Percentiles rank a stretch among this genome's conserved stretches.
These are phyloP conservation scores for Tothia fuscella DNA, from an alignment of 2,329 filamentous ascomycete genomes.

Conservation along the genomic window DNA sequence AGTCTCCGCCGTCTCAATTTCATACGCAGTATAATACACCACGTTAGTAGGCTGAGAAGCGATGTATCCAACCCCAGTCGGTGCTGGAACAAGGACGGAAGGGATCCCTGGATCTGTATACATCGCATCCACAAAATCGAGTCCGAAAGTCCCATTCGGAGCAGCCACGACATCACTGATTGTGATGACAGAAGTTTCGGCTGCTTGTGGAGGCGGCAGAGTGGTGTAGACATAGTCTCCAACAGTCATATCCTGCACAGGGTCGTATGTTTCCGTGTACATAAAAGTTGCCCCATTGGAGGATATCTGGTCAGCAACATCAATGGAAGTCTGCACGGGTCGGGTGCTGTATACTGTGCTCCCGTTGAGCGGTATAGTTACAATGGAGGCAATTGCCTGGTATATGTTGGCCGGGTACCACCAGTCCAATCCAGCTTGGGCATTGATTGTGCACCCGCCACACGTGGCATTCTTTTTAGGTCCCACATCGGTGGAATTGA, in stretches of 20 bases:
- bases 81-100: background rate
- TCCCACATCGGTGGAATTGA: background rate
- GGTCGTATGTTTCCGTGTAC: constrained; percentile 2
- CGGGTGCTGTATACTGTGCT: constrained; percentile 12
- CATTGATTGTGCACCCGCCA: constrained; percentile 22
- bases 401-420: constrained; percentile 13
- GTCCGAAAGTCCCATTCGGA: constrained; percentile 1
- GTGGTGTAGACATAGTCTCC: constrained; percentile 8
- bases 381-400: constrained; percentile 5
- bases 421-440: constrained; percentile 23
- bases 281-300: constrained; percentile 2
- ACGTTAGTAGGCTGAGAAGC: constrained; percentile 3
- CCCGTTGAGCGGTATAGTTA: constrained; percentile 20
- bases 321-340: constrained; percentile 17
- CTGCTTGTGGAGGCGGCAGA: constrained; percentile 7
- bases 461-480: constrained; percentile 13
- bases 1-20: constrained; percentile 4
- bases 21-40: constrained; percentile 8
- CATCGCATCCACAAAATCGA: background rate
- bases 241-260: background rate
- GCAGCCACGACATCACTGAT: constrained; percentile 6
- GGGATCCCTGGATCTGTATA: constrained; percentile 2
- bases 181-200: constrained; percentile 3
- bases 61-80: background rate
- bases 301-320: constrained; percentile 18